Evolutionary conservation across 2,329 filamentous ascomycete species (phyloP).

Genomic region (Nothophoma quercina): DNA sequence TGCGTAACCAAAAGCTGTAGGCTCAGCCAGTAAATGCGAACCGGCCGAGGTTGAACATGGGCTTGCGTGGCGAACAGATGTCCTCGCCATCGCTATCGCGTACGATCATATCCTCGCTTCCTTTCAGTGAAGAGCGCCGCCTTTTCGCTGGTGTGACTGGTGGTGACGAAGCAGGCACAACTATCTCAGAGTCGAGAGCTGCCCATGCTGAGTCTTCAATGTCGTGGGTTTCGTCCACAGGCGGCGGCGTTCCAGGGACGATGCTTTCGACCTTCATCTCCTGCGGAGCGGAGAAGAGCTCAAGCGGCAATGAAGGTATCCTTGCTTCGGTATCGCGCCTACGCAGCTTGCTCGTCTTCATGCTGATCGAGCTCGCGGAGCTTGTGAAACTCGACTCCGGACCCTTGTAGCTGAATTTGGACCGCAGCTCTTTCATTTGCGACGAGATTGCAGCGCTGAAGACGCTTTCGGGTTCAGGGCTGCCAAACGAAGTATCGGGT

Average conservation of each 20-base stretch:
- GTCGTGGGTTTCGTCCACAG: slow-evolving; percentile 14
- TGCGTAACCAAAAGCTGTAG: neutral
- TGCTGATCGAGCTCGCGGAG: slow-evolving; percentile 3
- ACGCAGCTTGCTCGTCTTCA: slow-evolving; percentile 4
- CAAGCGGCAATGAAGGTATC: slow-evolving; percentile 15
- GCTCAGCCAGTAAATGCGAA: slow-evolving; percentile 47
- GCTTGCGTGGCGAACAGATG: slow-evolving; percentile 45
- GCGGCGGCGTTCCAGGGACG: slow-evolving; percentile 16
- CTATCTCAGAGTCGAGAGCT: slow-evolving; percentile 39
- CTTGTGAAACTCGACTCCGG: slow-evolving; percentile 5
- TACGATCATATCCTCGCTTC: slow-evolving; percentile 58
- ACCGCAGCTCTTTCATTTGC: slow-evolving; percentile 40
- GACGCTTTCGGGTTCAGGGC: slow-evolving; percentile 35
- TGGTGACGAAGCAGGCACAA: slow-evolving; percentile 42
- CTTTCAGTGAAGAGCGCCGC: slow-evolving; percentile 41
- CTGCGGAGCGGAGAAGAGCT: neutral
- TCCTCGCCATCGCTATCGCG: slow-evolving; percentile 54
- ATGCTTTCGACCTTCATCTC: slow-evolving; percentile 10
- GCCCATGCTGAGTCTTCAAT: slow-evolving; percentile 38
- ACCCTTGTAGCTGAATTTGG: slow-evolving; percentile 41
- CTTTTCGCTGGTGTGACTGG: slow-evolving; percentile 30
- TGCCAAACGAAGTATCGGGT: slow-evolving; percentile 41
- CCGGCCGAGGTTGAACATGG: slow-evolving; percentile 48
- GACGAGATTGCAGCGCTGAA: slow-evolving; percentile 38
- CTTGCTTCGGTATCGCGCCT: slow-evolving; percentile 18